Percentiles rank a stretch among this genome's conserved stretches.
Conservation (phyloP, 1,284 basidiomycete genomes). For the Paramarasmius palmivorus region DNA sequence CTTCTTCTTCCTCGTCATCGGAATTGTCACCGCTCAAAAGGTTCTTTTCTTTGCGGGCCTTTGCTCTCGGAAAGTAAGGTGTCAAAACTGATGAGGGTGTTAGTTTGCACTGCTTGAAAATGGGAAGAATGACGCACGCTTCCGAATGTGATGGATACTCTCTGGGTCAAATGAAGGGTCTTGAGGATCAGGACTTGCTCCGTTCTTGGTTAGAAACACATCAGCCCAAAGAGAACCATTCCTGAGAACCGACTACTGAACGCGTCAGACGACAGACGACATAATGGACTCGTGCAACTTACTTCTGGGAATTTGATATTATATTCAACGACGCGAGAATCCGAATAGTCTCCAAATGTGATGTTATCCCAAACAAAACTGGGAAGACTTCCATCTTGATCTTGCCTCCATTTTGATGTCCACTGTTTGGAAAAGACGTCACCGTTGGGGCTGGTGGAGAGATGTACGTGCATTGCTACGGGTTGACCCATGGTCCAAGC, state of each 20-base stretch:
- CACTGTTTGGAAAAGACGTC: constrained; percentile 58
- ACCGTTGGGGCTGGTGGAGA: constrained; percentile 64
- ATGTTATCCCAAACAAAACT: constrained; percentile 81
- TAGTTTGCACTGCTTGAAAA: constrained; percentile 6
- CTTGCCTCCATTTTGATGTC: constrained; percentile 46
- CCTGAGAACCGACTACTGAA: constrained; percentile 77
- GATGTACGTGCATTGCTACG: constrained; percentile 74
- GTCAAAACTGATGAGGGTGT: constrained; percentile 68
- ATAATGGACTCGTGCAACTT: too few species aligned
- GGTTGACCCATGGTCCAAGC: constrained; percentile 62
- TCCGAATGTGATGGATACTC: constrained; percentile 76
- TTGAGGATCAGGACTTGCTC: constrained; percentile 63
- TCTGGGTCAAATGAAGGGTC: constrained; percentile 50
- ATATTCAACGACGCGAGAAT: constrained; percentile 64
- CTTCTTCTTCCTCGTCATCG: constrained; percentile 47
- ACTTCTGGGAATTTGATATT: constrained; percentile 77
- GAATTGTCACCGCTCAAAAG: constrained; percentile 56
- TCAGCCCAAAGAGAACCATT: constrained; percentile 89
- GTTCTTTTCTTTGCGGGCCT: constrained; percentile 81
- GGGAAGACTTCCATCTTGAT: constrained; percentile 56
- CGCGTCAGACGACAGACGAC: constrained; percentile 6
- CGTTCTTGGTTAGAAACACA: constrained; percentile 75
- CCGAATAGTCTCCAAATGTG: constrained; percentile 81
- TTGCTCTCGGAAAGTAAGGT: constrained; percentile 74
- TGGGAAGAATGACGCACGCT: constrained; percentile 52